Percentiles rank a stretch among this genome's conserved stretches.
phyloP scores from a whole-genome alignment of 148 eudicot genomes.

The Cornus suecica region DNA sequence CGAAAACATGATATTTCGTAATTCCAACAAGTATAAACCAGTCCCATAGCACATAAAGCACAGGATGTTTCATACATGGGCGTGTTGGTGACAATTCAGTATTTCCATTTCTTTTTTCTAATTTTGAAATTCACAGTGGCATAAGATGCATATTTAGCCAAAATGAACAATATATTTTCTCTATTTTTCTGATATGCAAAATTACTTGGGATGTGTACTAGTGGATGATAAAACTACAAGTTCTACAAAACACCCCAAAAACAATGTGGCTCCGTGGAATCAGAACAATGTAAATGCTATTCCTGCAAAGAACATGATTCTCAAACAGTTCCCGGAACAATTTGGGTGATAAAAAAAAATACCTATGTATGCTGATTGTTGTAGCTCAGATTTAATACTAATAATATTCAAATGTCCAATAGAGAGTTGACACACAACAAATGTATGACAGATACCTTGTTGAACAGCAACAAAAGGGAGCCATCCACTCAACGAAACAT shows the following conservation, averaged over 20 bases:
- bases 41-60: too few species aligned
- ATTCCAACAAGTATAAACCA: too few species aligned
- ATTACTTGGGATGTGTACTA: constrained; percentile 1
- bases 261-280: constrained; percentile 3
- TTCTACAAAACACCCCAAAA: constrained; percentile 9
- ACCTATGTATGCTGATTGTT: neutral
- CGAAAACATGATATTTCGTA: neutral
- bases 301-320: constrained; percentile 15
- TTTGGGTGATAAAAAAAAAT: constrained; percentile 43
- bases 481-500: constrained; percentile 76
- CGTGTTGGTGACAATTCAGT: too few species aligned
- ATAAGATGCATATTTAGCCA: too few species aligned
- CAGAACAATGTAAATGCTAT: constrained; percentile 4
- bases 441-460: constrained; percentile 50
- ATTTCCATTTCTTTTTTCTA: too few species aligned
- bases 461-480: constrained; percentile 60
- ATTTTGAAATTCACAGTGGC: too few species aligned
- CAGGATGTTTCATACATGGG: too few species aligned
- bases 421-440: neutral
- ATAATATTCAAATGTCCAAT: neutral
- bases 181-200: constrained; percentile 8
- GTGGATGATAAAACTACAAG: constrained; percentile 19
- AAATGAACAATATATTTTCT: neutral
- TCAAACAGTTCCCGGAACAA: constrained; percentile 48
- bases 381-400: neutral